phyloP scores from a whole-genome alignment of 176 grass and related monocot species.

The Triticum timopheevii region DNA sequence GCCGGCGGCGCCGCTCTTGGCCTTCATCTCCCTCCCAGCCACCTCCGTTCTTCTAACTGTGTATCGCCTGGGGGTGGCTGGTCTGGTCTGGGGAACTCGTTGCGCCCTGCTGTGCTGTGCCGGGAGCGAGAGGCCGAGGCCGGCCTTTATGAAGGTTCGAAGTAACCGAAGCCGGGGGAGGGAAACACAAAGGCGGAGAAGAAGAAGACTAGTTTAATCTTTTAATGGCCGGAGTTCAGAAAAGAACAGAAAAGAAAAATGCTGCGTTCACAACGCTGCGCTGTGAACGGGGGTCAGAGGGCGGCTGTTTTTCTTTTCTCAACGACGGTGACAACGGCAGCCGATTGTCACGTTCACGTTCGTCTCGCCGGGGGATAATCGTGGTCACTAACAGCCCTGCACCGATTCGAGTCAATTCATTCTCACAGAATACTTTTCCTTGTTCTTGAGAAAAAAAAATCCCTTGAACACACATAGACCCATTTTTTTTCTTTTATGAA shows the following conservation, averaged over 20 bases:
- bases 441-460: too few relatives aligned
- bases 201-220: conserved; percentile 37
- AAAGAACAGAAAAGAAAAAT: conserved; percentile 1
- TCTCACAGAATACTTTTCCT: too few relatives aligned
- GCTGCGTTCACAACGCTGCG: conserved; percentile 31
- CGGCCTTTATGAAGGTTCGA: conserved; percentile 51
- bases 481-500: neutral
- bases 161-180: conserved; percentile 53
- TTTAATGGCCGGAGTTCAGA: neutral
- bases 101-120: neutral
- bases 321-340: neutral
- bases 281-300: conserved; percentile 10
- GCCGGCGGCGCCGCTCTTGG: conserved; percentile 37
- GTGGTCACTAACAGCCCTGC: neutral
- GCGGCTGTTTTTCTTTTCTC: neutral
- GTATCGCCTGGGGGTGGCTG: neutral
- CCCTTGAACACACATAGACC: too few relatives aligned
- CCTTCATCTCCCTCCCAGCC: conserved; percentile 47
- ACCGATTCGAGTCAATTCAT: too few relatives aligned
- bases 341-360: neutral
- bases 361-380: neutral
- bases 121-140: neutral
- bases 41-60: neutral
- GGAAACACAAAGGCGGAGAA: conserved; percentile 29
- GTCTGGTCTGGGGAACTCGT: neutral